Percentiles rank a stretch among this genome's conserved stretches.
Conservation (phyloP, 2,329 filamentous ascomycete genomes). For the Botrytis deweyae region DNA sequence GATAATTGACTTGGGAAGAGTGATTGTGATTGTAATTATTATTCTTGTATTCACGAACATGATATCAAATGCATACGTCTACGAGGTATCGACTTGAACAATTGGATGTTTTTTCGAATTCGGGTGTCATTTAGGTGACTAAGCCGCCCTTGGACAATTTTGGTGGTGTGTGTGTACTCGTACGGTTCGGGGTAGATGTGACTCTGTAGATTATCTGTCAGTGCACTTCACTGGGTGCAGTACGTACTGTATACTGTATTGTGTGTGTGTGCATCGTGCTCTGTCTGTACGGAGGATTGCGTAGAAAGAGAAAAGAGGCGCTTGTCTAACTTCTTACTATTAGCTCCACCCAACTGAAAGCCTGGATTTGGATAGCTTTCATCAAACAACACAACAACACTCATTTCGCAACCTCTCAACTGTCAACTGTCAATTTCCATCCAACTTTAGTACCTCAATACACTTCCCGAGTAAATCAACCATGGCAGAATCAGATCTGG, state of each 20-base stretch:
- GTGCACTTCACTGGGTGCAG: background rate
- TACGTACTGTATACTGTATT: too few relatives aligned
- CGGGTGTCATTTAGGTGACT: background rate
- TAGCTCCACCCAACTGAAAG: slow-evolving; percentile 6
- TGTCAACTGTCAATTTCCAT: slow-evolving; percentile 11
- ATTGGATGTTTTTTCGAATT: background rate
- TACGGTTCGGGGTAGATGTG: background rate
- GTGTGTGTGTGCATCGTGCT: too few relatives aligned
- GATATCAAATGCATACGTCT: background rate
- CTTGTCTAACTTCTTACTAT: background rate
- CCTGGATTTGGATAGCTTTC: slow-evolving; percentile 14
- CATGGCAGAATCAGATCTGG: slow-evolving; percentile 59
- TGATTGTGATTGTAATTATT: background rate
- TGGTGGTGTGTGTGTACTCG: background rate
- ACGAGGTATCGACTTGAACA: background rate
- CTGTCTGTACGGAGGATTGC: too few relatives aligned
- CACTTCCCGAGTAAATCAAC: slow-evolving; percentile 33
- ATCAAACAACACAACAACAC: slow-evolving; percentile 15
- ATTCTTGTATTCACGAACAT: background rate
- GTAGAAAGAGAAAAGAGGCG: background rate
- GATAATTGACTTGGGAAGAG: background rate
- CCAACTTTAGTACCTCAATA: slow-evolving; percentile 17
- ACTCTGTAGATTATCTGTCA: background rate
- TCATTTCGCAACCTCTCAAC: slow-evolving; percentile 22
- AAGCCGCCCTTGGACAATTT: background rate